Base-by-base conservation (phyloP, 805 yeast genomes). In the Candida wancherniae region DNA sequence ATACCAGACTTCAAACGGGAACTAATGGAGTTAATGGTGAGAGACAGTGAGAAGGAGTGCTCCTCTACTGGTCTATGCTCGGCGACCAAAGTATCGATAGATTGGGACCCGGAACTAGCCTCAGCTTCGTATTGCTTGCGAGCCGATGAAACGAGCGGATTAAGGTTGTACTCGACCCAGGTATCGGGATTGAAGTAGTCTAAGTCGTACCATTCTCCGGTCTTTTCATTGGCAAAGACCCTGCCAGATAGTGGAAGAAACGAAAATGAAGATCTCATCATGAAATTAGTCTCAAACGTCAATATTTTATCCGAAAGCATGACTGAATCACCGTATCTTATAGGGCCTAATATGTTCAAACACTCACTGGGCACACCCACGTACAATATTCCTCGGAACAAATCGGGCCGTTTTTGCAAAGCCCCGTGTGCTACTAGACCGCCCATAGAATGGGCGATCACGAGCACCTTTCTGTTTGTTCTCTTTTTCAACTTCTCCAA, bases 391-490 rank as follows among this genome's bases (percentile, higher is more conserved):
- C 92, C 90, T 38, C 88, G 66, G 47, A 88, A 71, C 24, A 86
- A 54, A 9, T 71, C 58, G 0, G 95, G 87, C 36, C 75, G 71
- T 30, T 62, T 61, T 32, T 80, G 82, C 67, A 88, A 62, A 0
- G 82, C 85, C 34, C 81, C 79, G 50, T 86, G 95, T 0, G 94
- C 77, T 5, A 88, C 71, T 19, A 88, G 51, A 0, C 97, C 97
- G 31, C 97, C 97, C 96, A 88, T 87, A 0, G 95, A 86, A 54
- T 88, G 97, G 0, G 92, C 92, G 31, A 88, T 75, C 1, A 88
- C 75, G 15, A 80, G 58, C 0, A 79, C 70, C 9, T 84, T 86
- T 38, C 71, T 71, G 11, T 75, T 75, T 0, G 71, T 72, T 15
- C 56, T 47, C 8, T 63, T 52, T 26, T 71, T 65, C 16, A 85